These are phyloP conservation scores for Rubia tinctorum DNA, from an alignment of 305 asterid species.

Conservation along the genomic window DNA sequence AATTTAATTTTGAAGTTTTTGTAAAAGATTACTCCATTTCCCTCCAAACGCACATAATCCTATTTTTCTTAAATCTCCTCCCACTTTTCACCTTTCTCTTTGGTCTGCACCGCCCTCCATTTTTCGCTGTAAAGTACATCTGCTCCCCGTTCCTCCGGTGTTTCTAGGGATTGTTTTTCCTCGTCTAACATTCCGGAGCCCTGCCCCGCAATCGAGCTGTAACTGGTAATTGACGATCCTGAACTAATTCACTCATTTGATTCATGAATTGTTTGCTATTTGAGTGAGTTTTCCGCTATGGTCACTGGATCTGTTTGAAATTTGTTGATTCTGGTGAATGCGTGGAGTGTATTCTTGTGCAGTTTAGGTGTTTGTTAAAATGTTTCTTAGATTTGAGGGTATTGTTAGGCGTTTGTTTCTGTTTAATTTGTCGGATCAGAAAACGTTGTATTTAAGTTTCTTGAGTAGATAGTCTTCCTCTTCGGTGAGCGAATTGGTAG, in stretches of 20 bases:
- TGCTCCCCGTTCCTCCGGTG: not conserved
- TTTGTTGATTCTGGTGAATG: not conserved
- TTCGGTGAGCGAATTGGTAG: not conserved
- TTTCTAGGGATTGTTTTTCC: slow-evolving; percentile 13
- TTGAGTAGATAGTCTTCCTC: not conserved
- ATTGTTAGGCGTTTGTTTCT: not conserved
- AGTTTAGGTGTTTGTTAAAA: not conserved
- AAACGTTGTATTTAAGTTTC: not conserved
- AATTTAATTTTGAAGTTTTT: slow-evolving; percentile 4
- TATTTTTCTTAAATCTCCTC: not conserved
- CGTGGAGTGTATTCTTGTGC: not conserved
- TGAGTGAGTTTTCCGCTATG: not conserved
- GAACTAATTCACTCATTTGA: not conserved
- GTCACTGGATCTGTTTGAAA: slow-evolving; percentile 9
- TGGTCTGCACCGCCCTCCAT: not conserved
- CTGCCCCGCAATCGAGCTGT: slow-evolving; percentile 2
- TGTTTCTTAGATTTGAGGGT: not conserved
- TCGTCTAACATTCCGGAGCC: not conserved
- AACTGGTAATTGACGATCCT: slow-evolving; percentile 10
- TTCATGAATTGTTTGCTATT: not conserved
- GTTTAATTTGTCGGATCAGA: not conserved
- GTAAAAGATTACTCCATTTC: slow-evolving; percentile 17
- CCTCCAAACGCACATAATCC: slow-evolving; percentile 18
- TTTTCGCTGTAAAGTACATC: not conserved
- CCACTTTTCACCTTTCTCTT: not conserved